These are phyloP conservation scores for Debaryomycetaceae sp. DNA, from an alignment of 1,139 yeast species.

Conservation along the genomic window DNA sequence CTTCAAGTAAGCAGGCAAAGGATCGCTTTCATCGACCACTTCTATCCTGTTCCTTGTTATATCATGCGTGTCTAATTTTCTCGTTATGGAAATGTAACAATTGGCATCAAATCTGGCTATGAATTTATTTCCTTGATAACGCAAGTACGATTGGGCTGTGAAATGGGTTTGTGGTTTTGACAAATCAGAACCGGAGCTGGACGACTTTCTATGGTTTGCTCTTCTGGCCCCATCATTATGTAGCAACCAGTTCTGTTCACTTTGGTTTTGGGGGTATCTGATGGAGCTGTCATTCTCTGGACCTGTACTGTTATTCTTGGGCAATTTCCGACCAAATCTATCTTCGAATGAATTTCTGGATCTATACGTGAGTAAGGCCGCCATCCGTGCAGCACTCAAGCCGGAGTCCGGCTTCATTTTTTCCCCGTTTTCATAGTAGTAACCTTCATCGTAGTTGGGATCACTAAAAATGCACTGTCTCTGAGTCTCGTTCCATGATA, in stretches of 20 bases:
- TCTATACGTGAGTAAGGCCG: constrained; percentile 88
- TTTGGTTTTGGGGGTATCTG: constrained; percentile 37
- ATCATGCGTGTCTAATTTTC: constrained; percentile 94
- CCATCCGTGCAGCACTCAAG: constrained; percentile 94
- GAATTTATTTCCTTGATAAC: constrained; percentile 92
- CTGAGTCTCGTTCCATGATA: constrained; percentile 98
- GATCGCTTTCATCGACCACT: constrained; percentile 26
- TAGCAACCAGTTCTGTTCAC: constrained; percentile 44
- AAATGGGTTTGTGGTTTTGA: constrained; percentile 77
- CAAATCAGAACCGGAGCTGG: constrained; percentile 4
- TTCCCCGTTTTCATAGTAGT: constrained; percentile 62
- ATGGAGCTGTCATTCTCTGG: constrained; percentile 18
- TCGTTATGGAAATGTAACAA: constrained; percentile 88
- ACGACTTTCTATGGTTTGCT: constrained; percentile 8
- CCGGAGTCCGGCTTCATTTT: constrained; percentile 72
- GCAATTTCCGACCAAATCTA: constrained; percentile 79
- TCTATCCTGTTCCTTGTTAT: constrained; percentile 73
- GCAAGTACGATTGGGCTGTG: constrained; percentile 89
- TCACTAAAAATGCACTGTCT: constrained; percentile 93
- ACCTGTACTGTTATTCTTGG: constrained; percentile 20
- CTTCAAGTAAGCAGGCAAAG: constrained; percentile 42
- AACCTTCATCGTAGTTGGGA: constrained; percentile 89
- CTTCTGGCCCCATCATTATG: constrained; percentile 42
- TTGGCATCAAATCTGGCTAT: constrained; percentile 90
- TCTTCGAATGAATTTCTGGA: constrained; percentile 89